Conservation (phyloP, 2,329 filamentous ascomycete genomes). For the Ustulina deusta region DNA sequence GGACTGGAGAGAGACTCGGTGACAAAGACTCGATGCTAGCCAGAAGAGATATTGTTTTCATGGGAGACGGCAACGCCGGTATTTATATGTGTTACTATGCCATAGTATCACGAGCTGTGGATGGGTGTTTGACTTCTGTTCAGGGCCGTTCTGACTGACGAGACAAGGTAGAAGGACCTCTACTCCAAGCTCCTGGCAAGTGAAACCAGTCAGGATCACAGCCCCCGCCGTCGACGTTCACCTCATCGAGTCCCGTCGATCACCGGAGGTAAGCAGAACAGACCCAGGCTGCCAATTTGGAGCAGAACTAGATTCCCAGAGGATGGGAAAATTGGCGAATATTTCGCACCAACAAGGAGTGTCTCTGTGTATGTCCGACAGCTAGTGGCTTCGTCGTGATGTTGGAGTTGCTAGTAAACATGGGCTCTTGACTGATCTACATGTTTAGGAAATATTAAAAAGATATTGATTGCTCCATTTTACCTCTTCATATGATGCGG, state of each 20-base stretch:
- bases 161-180: background rate
- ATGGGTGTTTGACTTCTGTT: background rate
- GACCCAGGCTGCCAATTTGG: background rate
- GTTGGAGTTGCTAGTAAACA: background rate
- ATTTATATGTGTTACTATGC: background rate
- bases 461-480: background rate
- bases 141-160: background rate
- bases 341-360: background rate
- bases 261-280: background rate
- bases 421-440: conserved; percentile 5
- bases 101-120: background rate
- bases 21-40: background rate
- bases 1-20: background rate
- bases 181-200: background rate
- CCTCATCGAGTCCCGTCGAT: background rate
- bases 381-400: background rate
- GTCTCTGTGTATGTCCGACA: background rate
- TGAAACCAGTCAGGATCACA: conserved; percentile 3
- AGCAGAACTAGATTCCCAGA: background rate
- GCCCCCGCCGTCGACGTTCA: background rate
- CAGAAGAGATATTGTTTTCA: background rate
- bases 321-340: background rate
- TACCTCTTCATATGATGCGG: background rate
- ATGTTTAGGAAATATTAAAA: conserved; percentile 1
- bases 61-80: background rate